A percentile compares a stretch with the other conserved stretches of the same genome.
Conservation (phyloP, 2,329 filamentous ascomycete genomes). For the Ophiognomonia clavigignenti-juglandacearum region DNA sequence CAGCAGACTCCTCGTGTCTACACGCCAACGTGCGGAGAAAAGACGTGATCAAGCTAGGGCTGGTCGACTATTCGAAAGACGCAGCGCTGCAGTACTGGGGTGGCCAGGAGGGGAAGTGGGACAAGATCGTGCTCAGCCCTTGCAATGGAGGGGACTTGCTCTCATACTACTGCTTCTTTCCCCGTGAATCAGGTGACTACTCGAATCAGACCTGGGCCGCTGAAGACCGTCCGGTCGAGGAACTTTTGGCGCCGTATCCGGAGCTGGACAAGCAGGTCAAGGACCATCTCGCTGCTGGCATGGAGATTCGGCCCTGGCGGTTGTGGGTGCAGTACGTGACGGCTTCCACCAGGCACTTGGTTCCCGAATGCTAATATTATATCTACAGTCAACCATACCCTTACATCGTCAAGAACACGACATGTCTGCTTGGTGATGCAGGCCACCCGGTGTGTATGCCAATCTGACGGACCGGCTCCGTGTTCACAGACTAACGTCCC, state of each 20-base stretch:
- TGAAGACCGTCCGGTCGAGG: constrained; percentile 47
- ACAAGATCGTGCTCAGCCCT: constrained; percentile 67
- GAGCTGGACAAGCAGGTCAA: constrained; percentile 54
- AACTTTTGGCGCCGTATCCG: constrained; percentile 56
- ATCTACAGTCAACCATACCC: constrained; percentile 46
- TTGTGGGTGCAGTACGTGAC: constrained; percentile 52
- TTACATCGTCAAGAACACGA: constrained; percentile 44
- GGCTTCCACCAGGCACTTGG: background rate
- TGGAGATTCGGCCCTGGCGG: constrained; percentile 61
- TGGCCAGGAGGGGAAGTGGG: constrained; percentile 55
- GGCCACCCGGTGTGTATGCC: constrained; percentile 50
- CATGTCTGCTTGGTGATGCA: constrained; percentile 61
- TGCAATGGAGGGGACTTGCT: constrained; percentile 62
- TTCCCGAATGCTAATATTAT: background rate
- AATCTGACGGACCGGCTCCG: background rate
- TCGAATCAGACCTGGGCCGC: constrained; percentile 55
- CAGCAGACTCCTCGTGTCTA: constrained; percentile 56
- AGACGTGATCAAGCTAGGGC: constrained; percentile 53
- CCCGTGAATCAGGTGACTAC: constrained; percentile 55
- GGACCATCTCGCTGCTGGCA: constrained; percentile 52
- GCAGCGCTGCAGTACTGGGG: constrained; percentile 67
- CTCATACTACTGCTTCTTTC: constrained; percentile 69
- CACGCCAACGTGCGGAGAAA: constrained; percentile 61
- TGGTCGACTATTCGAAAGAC: constrained; percentile 58
- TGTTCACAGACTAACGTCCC: background rate